phyloP scores from a whole-genome alignment of 805 yeast species.

The Millerago galiae region DNA sequence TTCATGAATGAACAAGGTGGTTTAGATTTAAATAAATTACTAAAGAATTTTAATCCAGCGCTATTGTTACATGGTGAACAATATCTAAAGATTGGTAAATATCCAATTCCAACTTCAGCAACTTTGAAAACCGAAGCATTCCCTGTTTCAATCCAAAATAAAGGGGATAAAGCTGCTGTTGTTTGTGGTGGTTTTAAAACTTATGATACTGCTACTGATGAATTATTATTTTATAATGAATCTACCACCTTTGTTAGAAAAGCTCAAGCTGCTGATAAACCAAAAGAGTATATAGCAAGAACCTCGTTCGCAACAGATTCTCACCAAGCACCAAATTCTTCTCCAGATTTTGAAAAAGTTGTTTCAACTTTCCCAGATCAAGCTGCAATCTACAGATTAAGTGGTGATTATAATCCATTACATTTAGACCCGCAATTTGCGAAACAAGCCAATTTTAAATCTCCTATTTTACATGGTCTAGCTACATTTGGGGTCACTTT shows the following conservation, averaged over 20 bases:
- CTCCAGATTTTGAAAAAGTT: slow-evolving; percentile 61
- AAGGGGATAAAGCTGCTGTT: slow-evolving; percentile 76
- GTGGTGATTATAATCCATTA: slow-evolving; percentile 93
- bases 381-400: slow-evolving; percentile 85
- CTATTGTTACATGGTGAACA: slow-evolving; percentile 93
- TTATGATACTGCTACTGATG: slow-evolving; percentile 60
- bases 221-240: slow-evolving; percentile 69
- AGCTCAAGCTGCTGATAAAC: slow-evolving; percentile 40
- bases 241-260: slow-evolving; percentile 82
- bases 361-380: slow-evolving; percentile 60
- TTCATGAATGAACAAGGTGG: slow-evolving; percentile 61
- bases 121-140: slow-evolving; percentile 50
- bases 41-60: slow-evolving; percentile 85
- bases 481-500: slow-evolving; percentile 80
- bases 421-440: slow-evolving; percentile 94
- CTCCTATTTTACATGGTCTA: slow-evolving; percentile 90
- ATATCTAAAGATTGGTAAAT: slow-evolving; percentile 67
- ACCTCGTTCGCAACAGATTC: slow-evolving; percentile 54
- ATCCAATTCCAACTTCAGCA: slow-evolving; percentile 75
- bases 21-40: slow-evolving; percentile 49
- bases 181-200: slow-evolving; percentile 71
- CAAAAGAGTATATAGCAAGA: slow-evolving; percentile 38
- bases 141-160: slow-evolving; percentile 74
- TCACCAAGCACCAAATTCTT: slow-evolving; percentile 54
- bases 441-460: slow-evolving; percentile 73